These are phyloP conservation scores for Penicillium paneum DNA, from an alignment of 2,329 filamentous ascomycete genomes.

Conservation along the genomic window DNA sequence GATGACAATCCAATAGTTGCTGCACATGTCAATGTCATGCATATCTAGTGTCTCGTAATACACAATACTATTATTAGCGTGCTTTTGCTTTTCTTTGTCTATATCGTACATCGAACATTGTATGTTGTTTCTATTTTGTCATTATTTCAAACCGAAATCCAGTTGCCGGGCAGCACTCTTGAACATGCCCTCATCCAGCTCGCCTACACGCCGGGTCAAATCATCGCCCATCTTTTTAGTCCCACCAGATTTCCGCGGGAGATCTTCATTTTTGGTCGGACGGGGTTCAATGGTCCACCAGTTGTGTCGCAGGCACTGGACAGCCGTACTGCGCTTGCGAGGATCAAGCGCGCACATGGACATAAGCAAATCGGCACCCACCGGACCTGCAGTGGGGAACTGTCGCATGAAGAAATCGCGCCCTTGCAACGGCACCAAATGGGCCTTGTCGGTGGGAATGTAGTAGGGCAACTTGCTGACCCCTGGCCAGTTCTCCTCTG, in stretches of 20 bases:
- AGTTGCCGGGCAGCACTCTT: conserved; percentile 79
- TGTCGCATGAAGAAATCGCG: conserved; percentile 69
- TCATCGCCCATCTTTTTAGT: conserved; percentile 77
- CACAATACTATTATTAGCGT: neutral
- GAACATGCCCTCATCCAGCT: conserved; percentile 61
- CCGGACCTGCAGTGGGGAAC: conserved; percentile 75
- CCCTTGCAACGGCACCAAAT: conserved; percentile 57
- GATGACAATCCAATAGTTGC: neutral
- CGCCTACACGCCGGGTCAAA: conserved; percentile 70
- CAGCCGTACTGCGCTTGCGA: conserved; percentile 73
- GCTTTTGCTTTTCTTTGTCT: neutral
- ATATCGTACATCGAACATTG: neutral
- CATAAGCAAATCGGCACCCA: conserved; percentile 85
- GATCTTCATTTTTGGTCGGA: conserved; percentile 75
- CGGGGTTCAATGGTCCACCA: conserved; percentile 85
- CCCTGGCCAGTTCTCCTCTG: conserved; percentile 92
- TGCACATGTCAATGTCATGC: neutral
- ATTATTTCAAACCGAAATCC: conserved; percentile 60
- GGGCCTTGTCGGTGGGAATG: conserved; percentile 61
- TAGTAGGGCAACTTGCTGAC: conserved; percentile 78
- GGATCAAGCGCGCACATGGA: conserved; percentile 82
- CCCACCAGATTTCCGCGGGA: conserved; percentile 73
- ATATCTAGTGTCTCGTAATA: neutral
- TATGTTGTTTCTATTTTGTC: neutral
- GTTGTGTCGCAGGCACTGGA: conserved; percentile 71